These are phyloP conservation scores for Penicillium paneum DNA, from an alignment of 2,329 filamentous ascomycete species.

Conservation along the genomic window DNA sequence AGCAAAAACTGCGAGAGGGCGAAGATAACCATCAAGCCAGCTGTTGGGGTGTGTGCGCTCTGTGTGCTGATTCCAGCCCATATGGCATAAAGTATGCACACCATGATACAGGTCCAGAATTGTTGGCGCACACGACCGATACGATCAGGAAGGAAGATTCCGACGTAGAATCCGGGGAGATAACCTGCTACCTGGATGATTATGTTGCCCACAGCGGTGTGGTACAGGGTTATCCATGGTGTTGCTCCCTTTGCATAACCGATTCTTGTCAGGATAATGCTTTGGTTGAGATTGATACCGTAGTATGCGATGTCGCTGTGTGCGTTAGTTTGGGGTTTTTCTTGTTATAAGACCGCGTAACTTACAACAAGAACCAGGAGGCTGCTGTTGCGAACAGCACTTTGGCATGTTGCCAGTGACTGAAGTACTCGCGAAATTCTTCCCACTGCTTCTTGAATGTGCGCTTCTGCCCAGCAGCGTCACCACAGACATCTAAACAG, in stretches of 20 bases:
- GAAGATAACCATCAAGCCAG: constrained; percentile 28
- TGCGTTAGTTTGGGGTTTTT: neutral
- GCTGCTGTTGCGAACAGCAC: constrained; percentile 32
- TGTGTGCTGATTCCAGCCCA: constrained; percentile 27
- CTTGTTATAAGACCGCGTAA: neutral
- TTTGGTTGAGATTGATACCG: constrained; percentile 37
- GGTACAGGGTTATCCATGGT: constrained; percentile 33
- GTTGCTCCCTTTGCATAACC: constrained; percentile 32
- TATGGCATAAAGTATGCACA: constrained; percentile 29
- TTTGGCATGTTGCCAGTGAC: constrained; percentile 33
- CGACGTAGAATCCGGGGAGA: constrained; percentile 24
- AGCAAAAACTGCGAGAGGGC: constrained; percentile 30
- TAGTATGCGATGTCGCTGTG: constrained; percentile 32
- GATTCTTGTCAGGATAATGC: constrained; percentile 32
- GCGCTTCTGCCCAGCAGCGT: constrained; percentile 10
- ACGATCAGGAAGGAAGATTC: constrained; percentile 25
- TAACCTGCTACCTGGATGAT: constrained; percentile 27
- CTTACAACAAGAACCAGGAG: constrained; percentile 32
- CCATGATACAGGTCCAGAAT: constrained; percentile 18
- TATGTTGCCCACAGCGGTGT: constrained; percentile 36
- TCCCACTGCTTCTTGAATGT: constrained; percentile 18
- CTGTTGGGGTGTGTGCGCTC: constrained; percentile 22
- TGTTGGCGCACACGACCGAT: constrained; percentile 24
- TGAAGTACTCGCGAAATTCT: constrained; percentile 32
- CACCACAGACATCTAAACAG: constrained; percentile 12